These are phyloP conservation scores for maize (Zea mays) DNA, from an alignment of 176 grass and related monocot genomes.

Conservation along the genomic window Zm-B73-REFERENCE-NAM-5.0 NC_050099.1:82473501-82474000, in stretches of 20 bases:
- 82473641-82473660: too few relatives aligned
- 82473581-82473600: too few relatives aligned
- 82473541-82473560: too few relatives aligned
- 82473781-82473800: constrained; percentile 14
- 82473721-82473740: not conserved
- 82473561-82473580: too few relatives aligned
- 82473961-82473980: too few relatives aligned
- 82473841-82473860: not conserved
- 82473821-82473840: not conserved
- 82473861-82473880: constrained; percentile 18
- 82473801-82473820: constrained; percentile 20
- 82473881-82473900: not conserved
- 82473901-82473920: constrained; percentile 15
- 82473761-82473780: not conserved
- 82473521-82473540: too few relatives aligned
- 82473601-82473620: too few relatives aligned
- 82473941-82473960: too few relatives aligned
- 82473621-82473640: too few relatives aligned
- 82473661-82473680: too few relatives aligned
- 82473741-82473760: not conserved
- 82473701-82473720: not conserved
- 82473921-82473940: not conserved
- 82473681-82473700: too few relatives aligned
- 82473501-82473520: not conserved
- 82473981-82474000: too few relatives aligned